phyloP scores from a whole-genome alignment of 768 basidiomycete genomes.

The Mycena epipterygia region DNA sequence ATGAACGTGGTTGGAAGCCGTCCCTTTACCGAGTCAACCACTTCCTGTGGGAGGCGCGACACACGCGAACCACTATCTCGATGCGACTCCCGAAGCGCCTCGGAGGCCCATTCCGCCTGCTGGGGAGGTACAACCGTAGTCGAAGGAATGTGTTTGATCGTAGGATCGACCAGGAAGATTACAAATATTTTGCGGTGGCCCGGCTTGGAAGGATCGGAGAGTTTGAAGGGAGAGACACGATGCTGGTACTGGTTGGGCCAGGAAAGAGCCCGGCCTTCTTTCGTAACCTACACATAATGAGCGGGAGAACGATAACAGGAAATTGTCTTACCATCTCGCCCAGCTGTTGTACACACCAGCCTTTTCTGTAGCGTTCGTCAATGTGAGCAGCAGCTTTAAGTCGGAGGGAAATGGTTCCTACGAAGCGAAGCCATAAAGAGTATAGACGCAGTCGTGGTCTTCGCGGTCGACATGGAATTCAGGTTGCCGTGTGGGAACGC shows the following conservation, averaged over 20 bases:
- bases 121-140: constrained; percentile 46
- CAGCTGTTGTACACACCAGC: no score
- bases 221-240: constrained; percentile 50
- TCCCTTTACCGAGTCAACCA: neutral
- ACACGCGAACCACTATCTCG: neutral
- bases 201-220: constrained; percentile 48
- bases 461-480: no score
- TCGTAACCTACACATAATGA: neutral
- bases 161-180: constrained; percentile 54
- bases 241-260: constrained; percentile 56
- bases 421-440: no score
- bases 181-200: constrained; percentile 55
- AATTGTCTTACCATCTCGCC: no score
- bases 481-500: no score
- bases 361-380: no score
- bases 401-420: no score
- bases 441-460: no score
- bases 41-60: neutral
- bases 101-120: constrained; percentile 44
- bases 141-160: constrained; percentile 42
- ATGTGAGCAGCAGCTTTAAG: no score
- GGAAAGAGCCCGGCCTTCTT: constrained; percentile 46
- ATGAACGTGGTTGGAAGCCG: neutral
- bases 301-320: no score
- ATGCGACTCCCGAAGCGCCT: constrained; percentile 22